Conservation (phyloP, 2,329 filamentous ascomycete genomes). For the Sporothrix protearum region DNA sequence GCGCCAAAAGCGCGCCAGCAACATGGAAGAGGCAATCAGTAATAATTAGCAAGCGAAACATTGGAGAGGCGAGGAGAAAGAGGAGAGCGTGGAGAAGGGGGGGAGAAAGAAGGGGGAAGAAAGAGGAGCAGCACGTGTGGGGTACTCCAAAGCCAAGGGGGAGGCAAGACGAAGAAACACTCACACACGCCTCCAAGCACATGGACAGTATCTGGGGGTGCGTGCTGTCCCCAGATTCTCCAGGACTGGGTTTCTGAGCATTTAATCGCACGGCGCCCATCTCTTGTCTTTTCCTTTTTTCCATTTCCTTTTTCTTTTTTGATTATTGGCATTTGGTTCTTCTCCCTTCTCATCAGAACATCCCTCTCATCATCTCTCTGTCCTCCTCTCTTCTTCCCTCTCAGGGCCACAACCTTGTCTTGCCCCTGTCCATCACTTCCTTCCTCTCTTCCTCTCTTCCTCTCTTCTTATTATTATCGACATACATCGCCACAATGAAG, state of each 20-base stretch:
- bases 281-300: neutral
- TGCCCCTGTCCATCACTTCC: neutral
- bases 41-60: neutral
- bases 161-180: neutral
- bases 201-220: neutral
- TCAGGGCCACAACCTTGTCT: neutral
- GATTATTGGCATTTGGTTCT: too few species aligned
- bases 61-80: too few species aligned
- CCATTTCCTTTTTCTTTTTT: too few species aligned
- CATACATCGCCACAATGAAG: constrained; percentile 5
- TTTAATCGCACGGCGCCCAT: constrained; percentile 13
- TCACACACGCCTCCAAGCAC: too few species aligned
- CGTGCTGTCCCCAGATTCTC: neutral
- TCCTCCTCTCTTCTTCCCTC: neutral
- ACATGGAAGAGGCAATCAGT: neutral
- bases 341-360: neutral
- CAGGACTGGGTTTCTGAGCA: constrained; percentile 10
- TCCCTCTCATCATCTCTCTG: neutral
- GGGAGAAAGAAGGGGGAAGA: neutral
- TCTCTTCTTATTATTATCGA: neutral
- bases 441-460: neutral
- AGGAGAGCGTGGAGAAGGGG: neutral
- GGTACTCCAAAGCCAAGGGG: neutral
- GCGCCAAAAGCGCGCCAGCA: neutral
- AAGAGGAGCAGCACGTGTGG: neutral